Conservation (phyloP, 371 early-diverging fungal genomes). For the Actinomortierella ambigua region DNA sequence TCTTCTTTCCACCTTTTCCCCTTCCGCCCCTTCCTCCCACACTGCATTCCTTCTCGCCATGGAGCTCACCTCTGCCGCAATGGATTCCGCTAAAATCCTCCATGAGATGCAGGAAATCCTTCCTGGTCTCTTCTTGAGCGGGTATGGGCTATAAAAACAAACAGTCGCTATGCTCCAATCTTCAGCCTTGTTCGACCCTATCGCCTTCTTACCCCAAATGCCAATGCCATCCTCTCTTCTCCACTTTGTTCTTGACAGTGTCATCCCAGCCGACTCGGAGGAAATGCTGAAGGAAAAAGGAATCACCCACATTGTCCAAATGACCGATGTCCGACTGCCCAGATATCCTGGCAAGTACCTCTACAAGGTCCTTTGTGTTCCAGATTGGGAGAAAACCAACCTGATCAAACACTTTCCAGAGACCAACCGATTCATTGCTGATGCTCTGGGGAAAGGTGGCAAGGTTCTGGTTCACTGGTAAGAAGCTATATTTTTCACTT, state of each 20-base stretch:
- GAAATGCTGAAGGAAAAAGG: constrained; percentile 54
- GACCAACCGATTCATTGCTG: constrained; percentile 63
- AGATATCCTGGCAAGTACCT: constrained; percentile 51
- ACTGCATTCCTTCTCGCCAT: neutral
- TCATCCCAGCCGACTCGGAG: constrained; percentile 13
- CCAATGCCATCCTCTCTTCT: neutral
- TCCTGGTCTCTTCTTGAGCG: constrained; percentile 54
- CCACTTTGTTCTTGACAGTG: neutral
- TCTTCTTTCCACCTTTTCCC: neutral
- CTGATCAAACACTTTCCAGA: constrained; percentile 74
- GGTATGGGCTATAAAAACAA: constrained; percentile 39
- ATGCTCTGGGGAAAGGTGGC: constrained; percentile 52
- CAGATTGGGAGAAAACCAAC: constrained; percentile 70
- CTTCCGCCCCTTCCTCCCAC: neutral
- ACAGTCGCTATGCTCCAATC: constrained; percentile 43
- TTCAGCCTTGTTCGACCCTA: no score
- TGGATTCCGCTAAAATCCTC: constrained; percentile 8
- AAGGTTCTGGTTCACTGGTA: constrained; percentile 76
- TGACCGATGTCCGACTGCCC: constrained; percentile 37
- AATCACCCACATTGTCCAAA: constrained; percentile 67
- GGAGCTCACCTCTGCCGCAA: neutral
- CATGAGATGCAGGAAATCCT: constrained; percentile 49
- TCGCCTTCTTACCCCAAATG: neutral
- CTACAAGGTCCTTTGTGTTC: constrained; percentile 65
- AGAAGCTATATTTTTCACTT: constrained; percentile 48